Evolutionary conservation across 2,329 filamentous ascomycete genomes (phyloP), one percentile per base, ranked within the genome.

Genomic region (Pseudomassariella vexata): DNA sequence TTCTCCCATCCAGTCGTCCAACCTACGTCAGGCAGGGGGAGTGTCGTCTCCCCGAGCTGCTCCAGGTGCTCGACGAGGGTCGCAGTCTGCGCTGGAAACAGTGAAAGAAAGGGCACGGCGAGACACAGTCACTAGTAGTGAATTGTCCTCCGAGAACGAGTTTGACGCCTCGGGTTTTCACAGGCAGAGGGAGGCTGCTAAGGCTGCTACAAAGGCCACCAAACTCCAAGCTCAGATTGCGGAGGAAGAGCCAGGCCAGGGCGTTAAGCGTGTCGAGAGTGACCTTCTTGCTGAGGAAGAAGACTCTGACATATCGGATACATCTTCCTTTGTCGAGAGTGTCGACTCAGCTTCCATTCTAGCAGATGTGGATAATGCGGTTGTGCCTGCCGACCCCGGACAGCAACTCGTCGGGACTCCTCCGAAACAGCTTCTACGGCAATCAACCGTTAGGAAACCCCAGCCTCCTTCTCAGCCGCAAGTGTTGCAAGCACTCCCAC

Each of bases 71-170:
- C 67, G 82, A 12, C 68, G 82, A 44, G 82, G 81, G 9, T 89
- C 85, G 0, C 73, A 87, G 45, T 81, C 82, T 14, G 76, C 80
- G 1, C 59, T 86, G 17, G 82, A 85, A 45, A 75, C 73, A 2
- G 73, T 82, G 36, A 84, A 81, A 53, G 79, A 82, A 57, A 66
- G 83, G 11, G 69, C 79, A 2, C 67, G 85, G 20, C 66, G 83
- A 42, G 84, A 88, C 52, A 89, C 85, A 0, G 79, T 85, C 28
- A 89, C 85, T 2, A 87, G 83, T 57, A 88, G 83, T 48, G 85
- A 90, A 45, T 76, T 90, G 46, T 89, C 84, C 0, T 89, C 84
- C 0, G 85, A 90, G 40, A 88, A 86, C 46, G 85, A 90, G 47
- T 71, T 84, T 27, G 83, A 86, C 45, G 70, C 76, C 1, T 73